Evolutionary conservation across 1,284 basidiomycete species (phyloP).

Genomic region (Ganoderma sinense): DNA sequence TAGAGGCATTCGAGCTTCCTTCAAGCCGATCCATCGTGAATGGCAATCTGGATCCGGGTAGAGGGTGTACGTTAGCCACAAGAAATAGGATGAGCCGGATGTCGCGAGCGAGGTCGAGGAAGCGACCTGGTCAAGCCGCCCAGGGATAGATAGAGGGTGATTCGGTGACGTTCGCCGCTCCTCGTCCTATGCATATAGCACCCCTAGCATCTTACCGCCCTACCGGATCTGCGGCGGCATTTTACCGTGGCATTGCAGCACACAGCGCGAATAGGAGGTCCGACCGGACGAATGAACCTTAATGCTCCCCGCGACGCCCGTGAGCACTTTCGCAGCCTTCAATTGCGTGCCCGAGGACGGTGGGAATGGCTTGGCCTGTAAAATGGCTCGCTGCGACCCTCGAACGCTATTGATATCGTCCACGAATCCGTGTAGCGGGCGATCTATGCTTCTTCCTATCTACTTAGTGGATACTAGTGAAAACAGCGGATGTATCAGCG

Average conservation of each 20-base stretch:
- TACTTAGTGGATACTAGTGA: no score
- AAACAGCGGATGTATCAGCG: no score
- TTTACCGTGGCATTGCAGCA: not conserved
- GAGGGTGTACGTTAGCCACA: not conserved
- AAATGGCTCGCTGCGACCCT: not conserved
- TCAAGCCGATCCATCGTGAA: not conserved
- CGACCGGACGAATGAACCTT: not conserved
- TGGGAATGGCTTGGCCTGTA: not conserved
- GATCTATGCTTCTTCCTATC: no score
- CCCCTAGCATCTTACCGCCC: not conserved
- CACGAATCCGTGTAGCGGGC: no score
- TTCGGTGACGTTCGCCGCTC: not conserved
- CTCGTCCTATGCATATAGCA: not conserved
- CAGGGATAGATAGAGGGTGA: not conserved
- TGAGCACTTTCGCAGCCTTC: not conserved
- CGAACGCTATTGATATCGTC: not conserved
- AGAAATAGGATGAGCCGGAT: not conserved
- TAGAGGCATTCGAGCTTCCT: constrained; percentile 12
- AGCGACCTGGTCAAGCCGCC: not conserved
- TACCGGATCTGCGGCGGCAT: not conserved
- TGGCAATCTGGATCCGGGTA: not conserved
- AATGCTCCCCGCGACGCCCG: not conserved
- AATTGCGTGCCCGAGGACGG: not conserved
- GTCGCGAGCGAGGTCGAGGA: not conserved
- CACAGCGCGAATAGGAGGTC: not conserved